Evolutionary conservation across 23 red algal species (phyloP).

Genomic region (Agarophyton chilense): DNA sequence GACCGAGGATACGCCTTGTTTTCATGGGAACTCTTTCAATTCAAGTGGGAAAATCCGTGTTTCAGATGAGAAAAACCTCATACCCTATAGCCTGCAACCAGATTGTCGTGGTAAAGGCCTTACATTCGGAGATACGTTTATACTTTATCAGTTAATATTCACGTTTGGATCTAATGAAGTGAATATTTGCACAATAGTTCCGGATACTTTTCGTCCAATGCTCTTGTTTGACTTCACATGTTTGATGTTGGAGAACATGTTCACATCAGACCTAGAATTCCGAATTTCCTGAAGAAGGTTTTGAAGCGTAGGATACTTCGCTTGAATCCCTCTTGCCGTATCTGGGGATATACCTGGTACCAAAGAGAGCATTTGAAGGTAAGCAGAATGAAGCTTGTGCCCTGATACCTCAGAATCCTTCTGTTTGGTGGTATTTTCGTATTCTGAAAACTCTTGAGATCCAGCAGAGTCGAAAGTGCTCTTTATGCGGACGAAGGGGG

Average conservation of each 20-base stretch:
- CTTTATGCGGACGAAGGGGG: background rate
- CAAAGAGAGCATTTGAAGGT: slow-evolving; percentile 19
- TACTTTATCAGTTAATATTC: background rate
- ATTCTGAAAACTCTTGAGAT: background rate
- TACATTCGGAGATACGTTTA: background rate
- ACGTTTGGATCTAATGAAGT: slow-evolving; percentile 1
- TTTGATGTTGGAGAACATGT: background rate
- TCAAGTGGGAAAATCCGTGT: no score
- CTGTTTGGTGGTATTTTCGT: background rate
- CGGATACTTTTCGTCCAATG: slow-evolving; percentile 16
- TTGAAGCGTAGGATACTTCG: slow-evolving; percentile 26
- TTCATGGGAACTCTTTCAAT: no score
- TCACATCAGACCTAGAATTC: background rate
- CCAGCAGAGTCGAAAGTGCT: background rate
- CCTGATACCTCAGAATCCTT: background rate
- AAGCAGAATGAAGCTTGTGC: background rate
- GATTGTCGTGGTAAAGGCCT: background rate
- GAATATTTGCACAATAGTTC: slow-evolving; percentile 5
- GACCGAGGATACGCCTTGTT: no score
- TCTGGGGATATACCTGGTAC: slow-evolving; percentile 14
- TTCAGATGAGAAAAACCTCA: no score
- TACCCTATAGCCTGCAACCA: no score
- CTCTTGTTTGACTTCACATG: background rate
- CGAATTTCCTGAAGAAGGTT: slow-evolving; percentile 4
- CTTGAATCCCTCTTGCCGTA: slow-evolving; percentile 21